A percentile compares a stretch with the other conserved stretches of the same genome.
These are phyloP conservation scores for Fusarium sp. DNA, from an alignment of 2,329 filamentous ascomycete species.

Conservation along the genomic window DNA sequence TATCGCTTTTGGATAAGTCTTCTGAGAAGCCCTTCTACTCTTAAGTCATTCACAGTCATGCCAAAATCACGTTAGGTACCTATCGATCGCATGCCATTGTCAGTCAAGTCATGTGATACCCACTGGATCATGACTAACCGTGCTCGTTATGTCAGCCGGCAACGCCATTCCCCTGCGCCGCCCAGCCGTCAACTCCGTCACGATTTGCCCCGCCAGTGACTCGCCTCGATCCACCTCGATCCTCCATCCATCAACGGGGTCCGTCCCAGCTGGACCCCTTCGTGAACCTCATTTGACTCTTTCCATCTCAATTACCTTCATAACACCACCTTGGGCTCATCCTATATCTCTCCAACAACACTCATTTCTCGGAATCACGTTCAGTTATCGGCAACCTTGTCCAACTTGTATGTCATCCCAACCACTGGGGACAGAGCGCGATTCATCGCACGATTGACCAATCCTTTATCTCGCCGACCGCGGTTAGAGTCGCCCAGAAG, in stretches of 20 bases:
- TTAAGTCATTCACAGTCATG: background rate
- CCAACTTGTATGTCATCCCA: background rate
- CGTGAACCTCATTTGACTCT: conserved; percentile 28
- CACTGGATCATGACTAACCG: conserved; percentile 33
- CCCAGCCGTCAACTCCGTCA: conserved; percentile 43
- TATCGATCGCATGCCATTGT: background rate
- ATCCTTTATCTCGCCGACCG: conserved; percentile 3
- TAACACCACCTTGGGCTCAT: conserved; percentile 6
- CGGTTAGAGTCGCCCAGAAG: background rate
- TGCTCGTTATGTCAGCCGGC: conserved; percentile 6
- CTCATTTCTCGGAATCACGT: background rate
- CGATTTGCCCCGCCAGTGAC: conserved; percentile 53
- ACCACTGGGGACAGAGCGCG: conserved; percentile 2
- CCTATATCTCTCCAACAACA: background rate
- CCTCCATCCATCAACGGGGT: conserved; percentile 49
- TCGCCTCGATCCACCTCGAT: conserved; percentile 46
- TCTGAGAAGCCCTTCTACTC: background rate
- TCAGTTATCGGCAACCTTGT: background rate
- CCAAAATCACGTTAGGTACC: background rate
- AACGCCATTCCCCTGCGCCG: conserved; percentile 32
- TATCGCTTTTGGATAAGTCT: conserved; percentile 24
- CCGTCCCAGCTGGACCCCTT: conserved; percentile 50
- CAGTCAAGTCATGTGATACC: conserved; percentile 13
- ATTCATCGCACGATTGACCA: conserved; percentile 19
- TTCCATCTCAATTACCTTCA: conserved; percentile 15